Percentiles rank a stretch among this genome's conserved stretches.
Evolutionary conservation across 2,329 filamentous ascomycete species (phyloP).

Genomic region (Talaromyces sp.): DNA sequence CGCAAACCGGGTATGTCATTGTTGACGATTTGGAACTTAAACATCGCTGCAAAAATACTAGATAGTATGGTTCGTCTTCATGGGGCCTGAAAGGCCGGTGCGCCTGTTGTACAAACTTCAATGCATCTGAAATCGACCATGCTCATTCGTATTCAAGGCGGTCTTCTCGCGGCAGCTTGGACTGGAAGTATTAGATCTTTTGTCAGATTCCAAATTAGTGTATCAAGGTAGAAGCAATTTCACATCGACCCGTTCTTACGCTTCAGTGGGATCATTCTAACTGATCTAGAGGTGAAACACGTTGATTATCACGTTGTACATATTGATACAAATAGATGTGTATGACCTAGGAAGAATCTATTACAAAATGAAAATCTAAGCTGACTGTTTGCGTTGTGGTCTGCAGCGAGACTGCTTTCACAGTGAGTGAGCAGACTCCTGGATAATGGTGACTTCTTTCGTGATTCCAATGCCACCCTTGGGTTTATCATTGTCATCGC

Average conservation of each 20-base stretch:
- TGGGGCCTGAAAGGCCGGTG: background rate
- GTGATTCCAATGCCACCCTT: background rate
- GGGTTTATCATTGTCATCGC: background rate
- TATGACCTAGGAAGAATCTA: background rate
- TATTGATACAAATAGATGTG: background rate
- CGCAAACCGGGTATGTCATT: background rate
- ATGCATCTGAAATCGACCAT: background rate
- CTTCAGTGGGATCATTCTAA: background rate
- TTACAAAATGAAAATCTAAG: background rate
- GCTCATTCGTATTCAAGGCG: background rate
- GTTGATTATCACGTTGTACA: too few species aligned
- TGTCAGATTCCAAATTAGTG: background rate
- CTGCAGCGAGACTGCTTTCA: background rate
- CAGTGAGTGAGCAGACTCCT: background rate
- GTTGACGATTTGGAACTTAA: background rate
- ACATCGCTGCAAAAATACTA: background rate
- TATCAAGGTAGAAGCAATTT: background rate
- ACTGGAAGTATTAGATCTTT: background rate
- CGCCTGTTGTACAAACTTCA: background rate
- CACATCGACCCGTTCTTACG: background rate
- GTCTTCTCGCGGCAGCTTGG: background rate
- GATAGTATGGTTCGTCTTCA: background rate
- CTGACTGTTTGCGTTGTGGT: background rate
- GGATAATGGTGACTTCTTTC: background rate
- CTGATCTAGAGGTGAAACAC: background rate